Conservation (phyloP, 495 filamentous ascomycete genomes). For the Penicillium paxilli region DNA sequence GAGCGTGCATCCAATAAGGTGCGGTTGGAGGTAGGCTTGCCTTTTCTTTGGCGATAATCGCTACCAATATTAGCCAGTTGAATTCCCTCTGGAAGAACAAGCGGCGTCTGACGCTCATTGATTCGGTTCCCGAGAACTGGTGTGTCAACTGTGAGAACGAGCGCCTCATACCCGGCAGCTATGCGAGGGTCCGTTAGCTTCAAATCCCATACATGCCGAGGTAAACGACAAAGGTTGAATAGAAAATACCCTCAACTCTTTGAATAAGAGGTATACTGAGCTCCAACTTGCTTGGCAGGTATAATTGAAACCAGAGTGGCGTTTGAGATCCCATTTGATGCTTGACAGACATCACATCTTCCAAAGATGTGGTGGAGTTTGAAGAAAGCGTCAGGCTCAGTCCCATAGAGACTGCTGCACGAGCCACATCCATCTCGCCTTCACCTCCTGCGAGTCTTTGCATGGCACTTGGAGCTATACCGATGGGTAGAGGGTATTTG, state of each 20-base stretch:
- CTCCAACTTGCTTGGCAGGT: slow-evolving; percentile 80
- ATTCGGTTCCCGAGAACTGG: slow-evolving; percentile 71
- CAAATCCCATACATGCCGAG: slow-evolving; percentile 9
- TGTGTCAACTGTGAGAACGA: slow-evolving; percentile 93
- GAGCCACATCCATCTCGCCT: slow-evolving; percentile 76
- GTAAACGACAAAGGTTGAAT: not conserved
- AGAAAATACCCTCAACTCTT: slow-evolving; percentile 64
- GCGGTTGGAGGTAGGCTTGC: not conserved
- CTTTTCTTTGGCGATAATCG: not conserved
- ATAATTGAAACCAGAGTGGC: slow-evolving; percentile 64
- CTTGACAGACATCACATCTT: slow-evolving; percentile 36
- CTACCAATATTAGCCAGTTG: slow-evolving; percentile 8
- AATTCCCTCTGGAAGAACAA: slow-evolving; percentile 34
- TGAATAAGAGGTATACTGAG: slow-evolving; percentile 80
- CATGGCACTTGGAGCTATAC: slow-evolving; percentile 79
- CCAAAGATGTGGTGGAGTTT: slow-evolving; percentile 45
- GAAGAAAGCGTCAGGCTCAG: slow-evolving; percentile 52
- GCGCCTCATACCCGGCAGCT: slow-evolving; percentile 77
- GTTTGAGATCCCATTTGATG: slow-evolving; percentile 21
- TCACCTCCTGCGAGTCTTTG: slow-evolving; percentile 79
- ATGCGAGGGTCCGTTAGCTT: not conserved
- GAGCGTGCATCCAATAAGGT: slow-evolving; percentile 2
- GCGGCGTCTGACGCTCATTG: slow-evolving; percentile 40
- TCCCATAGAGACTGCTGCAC: slow-evolving; percentile 72
- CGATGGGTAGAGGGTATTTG: slow-evolving; percentile 67